Conservation (phyloP, 352 stramenopile genomes). For the Phytophthora syringae region DNA sequence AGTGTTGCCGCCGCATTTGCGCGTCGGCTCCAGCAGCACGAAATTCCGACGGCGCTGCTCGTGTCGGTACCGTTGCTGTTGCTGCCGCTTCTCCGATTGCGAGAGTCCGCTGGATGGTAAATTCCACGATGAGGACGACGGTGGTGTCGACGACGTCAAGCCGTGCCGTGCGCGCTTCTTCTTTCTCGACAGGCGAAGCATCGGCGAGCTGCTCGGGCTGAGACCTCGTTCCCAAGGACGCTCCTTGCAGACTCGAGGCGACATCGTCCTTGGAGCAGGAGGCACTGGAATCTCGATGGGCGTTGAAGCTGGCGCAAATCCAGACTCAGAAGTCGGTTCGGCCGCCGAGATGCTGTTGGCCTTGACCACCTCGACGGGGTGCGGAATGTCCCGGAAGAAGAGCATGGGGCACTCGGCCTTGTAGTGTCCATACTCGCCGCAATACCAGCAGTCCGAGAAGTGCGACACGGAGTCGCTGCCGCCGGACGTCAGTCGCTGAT, state of each 20-base stretch:
- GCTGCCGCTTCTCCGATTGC: slow-evolving; percentile 41
- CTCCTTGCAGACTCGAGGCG: slow-evolving; percentile 25
- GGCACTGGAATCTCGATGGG: slow-evolving; percentile 28
- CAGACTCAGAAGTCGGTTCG: slow-evolving; percentile 20
- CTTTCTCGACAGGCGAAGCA: slow-evolving; percentile 53
- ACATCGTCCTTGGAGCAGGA: slow-evolving; percentile 18
- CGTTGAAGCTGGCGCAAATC: slow-evolving; percentile 23
- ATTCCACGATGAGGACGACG: slow-evolving; percentile 23
- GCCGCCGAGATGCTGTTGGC: slow-evolving; percentile 8
- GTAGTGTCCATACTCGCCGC: slow-evolving; percentile 71
- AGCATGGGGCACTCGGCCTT: slow-evolving; percentile 80
- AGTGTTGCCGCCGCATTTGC: slow-evolving; percentile 38
- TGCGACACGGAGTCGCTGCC: slow-evolving; percentile 27
- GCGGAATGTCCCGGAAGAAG: slow-evolving; percentile 59
- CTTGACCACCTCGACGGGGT: slow-evolving; percentile 24
- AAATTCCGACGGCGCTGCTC: slow-evolving; percentile 41
- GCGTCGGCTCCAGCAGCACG: slow-evolving; percentile 22
- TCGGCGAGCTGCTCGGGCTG: slow-evolving; percentile 31
- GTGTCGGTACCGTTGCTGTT: slow-evolving; percentile 39
- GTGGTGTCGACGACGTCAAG: slow-evolving; percentile 47
- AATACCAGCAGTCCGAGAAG: slow-evolving; percentile 81
- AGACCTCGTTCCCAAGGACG: slow-evolving; percentile 45
- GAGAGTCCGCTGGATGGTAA: slow-evolving; percentile 38
- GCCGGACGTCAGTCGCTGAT: slow-evolving; percentile 19
- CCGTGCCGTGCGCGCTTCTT: slow-evolving; percentile 69